A percentile compares a stretch with the other conserved stretches of the same genome.
These are phyloP conservation scores for Penicillium digitatum DNA, from an alignment of 2,329 filamentous ascomycete genomes.

Conservation along the genomic window DNA sequence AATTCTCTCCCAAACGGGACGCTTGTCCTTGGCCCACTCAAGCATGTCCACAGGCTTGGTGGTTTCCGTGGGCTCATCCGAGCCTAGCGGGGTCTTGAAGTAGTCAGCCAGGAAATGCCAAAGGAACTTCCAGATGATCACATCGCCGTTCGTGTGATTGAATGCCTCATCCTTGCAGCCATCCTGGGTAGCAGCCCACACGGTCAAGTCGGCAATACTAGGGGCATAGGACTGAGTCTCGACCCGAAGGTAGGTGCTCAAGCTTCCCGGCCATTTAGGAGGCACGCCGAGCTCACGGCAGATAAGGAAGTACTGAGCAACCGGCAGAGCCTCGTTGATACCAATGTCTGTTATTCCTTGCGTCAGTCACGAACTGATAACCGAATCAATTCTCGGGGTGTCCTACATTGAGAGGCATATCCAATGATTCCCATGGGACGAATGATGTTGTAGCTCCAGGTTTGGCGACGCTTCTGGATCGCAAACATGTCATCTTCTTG, in stretches of 20 bases:
- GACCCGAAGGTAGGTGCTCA: background rate
- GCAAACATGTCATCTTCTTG: background rate
- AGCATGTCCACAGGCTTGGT: background rate
- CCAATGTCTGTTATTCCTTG: background rate
- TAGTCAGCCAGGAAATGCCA: background rate
- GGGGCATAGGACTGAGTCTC: background rate
- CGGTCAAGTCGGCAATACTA: background rate
- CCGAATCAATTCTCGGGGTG: background rate
- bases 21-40: background rate
- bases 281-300: background rate
- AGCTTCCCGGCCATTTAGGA: background rate
- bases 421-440: background rate
- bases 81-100: background rate
- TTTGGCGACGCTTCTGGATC: background rate
- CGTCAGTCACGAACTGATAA: background rate
- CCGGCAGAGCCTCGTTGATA: background rate
- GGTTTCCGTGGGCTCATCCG: background rate
- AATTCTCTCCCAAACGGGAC: background rate
- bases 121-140: background rate
- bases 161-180: background rate
- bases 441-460: background rate
- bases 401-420: background rate
- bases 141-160: background rate
- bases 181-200: background rate
- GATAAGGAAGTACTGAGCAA: background rate